Percentiles rank a stretch among this genome's conserved stretches.
phyloP scores from a whole-genome alignment of 2,329 filamentous ascomycete genomes.

The Ceratocystis diversiconidia region DNA sequence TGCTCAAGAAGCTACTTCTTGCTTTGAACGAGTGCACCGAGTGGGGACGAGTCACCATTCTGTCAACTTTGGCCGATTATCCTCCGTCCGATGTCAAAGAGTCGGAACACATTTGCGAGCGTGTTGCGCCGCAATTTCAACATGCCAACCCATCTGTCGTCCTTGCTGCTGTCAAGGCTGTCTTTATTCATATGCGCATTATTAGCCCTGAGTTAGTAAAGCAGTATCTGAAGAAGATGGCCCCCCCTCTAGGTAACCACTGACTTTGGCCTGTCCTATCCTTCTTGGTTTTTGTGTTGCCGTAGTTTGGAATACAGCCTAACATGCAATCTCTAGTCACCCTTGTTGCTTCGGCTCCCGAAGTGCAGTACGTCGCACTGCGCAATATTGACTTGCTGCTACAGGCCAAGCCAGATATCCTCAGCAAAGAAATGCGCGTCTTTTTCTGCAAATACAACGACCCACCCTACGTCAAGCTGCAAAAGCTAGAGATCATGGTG shows the following conservation, averaged over 20 bases:
- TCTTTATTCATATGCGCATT: conserved; percentile 89
- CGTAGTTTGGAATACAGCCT: neutral
- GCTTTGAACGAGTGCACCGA: conserved; percentile 96
- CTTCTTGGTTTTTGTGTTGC: too few relatives aligned
- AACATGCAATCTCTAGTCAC: conserved; percentile 48
- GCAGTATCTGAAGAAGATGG: conserved; percentile 96
- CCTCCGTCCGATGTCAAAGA: conserved; percentile 79
- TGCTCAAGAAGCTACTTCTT: conserved; percentile 89
- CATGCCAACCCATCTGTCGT: conserved; percentile 97
- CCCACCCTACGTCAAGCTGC: conserved; percentile 89
- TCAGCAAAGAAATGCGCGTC: conserved; percentile 92
- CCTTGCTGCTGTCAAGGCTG: conserved; percentile 90
- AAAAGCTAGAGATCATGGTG: conserved; percentile 98
- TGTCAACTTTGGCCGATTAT: conserved; percentile 82
- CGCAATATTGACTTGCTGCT: conserved; percentile 91
- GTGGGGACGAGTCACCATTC: conserved; percentile 90
- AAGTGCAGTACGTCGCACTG: conserved; percentile 94
- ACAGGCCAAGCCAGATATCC: conserved; percentile 89
- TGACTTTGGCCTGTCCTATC: neutral
- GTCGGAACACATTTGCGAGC: conserved; percentile 93
- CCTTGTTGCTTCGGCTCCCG: conserved; percentile 82
- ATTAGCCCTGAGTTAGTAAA: conserved; percentile 64
- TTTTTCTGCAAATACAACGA: conserved; percentile 99
- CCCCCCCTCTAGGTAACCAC: conserved; percentile 69
- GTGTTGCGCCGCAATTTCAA: conserved; percentile 92